Base-by-base conservation (phyloP, 2,329 filamentous ascomycete species). In the Fusarium lyarnte region DNA sequence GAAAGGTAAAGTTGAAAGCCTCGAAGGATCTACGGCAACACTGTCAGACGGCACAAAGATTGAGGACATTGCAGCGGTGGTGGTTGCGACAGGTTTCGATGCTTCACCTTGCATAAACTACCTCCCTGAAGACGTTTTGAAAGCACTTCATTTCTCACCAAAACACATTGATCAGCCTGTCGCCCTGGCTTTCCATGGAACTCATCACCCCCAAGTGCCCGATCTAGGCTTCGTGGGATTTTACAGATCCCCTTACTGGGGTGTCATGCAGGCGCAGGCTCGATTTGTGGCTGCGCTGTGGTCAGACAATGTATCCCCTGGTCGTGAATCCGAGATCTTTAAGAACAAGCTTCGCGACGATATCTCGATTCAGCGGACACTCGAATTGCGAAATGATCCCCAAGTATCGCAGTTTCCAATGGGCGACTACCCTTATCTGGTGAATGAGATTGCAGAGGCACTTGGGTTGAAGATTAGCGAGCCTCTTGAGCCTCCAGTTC, bases 191-290 rank as follows among this genome's bases (percentile, higher is more conserved):
- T 90, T 92, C 54, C 91, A 93, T 71, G 89, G 88, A 3, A 91
- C 90, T 0, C 84, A 91, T 61, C 88, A 91, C 64, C 86, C 87
- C 0, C 82, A 85, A 0, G 80, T 94, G 0, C 87, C 91, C 0
- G 88, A 87, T 10, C 82, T 96, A 0, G 93, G 92, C 1, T 95
- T 96, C 75, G 91, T 96, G 2, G 94, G 94, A 1, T 94, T 94
- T 81, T 97, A 97, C 78, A 88, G 94, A 68, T 92, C 92, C 1
- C 93, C 93, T 0, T 96, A 94, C 79, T 97, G 94, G 94, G 92
- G 92, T 2, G 90, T 94, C 0, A 94, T 95, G 87, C 93, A 96
- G 79, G 93, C 94, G 91, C 94, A 97, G 81, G 91, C 93, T 6
- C 88, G 92, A 2, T 87, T 93, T 69, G 82, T 95, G 10, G 86